Evolutionary conservation across 345 rosid genomes (phyloP).

Genomic region (Sonneratia caseolaris): DNA sequence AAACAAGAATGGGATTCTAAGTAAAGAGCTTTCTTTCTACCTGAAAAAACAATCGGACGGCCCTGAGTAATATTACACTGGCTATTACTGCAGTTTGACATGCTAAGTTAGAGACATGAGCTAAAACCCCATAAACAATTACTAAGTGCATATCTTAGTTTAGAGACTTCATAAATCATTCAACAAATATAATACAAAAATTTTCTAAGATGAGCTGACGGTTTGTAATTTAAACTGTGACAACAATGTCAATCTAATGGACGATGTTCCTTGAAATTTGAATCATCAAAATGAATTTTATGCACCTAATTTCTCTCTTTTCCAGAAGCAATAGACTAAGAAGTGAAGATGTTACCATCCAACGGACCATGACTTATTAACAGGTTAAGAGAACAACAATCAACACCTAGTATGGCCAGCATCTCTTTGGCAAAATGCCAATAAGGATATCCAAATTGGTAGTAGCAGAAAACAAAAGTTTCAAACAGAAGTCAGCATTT

Average conservation of each 20-base stretch:
- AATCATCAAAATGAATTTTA: not conserved
- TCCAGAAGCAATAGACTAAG: not conserved
- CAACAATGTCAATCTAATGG: too few relatives aligned
- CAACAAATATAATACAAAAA: too few relatives aligned
- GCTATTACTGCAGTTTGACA: conserved; percentile 55
- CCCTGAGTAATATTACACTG: conserved; percentile 57
- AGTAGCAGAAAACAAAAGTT: not conserved
- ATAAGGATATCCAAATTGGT: not conserved
- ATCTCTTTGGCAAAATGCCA: not conserved
- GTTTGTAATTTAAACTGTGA: not conserved
- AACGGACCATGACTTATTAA: not conserved
- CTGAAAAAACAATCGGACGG: conserved; percentile 39
- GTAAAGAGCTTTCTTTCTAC: conserved; percentile 21
- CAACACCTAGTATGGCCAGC: not conserved
- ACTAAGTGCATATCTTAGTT: too few relatives aligned
- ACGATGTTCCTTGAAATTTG: not conserved
- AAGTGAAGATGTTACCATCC: not conserved
- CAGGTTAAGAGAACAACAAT: not conserved
- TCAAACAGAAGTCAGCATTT: not conserved
- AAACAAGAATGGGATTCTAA: not conserved
- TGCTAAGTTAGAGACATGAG: conserved; percentile 10
- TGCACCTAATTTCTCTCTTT: not conserved
- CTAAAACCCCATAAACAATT: not conserved
- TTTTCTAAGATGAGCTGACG: too few relatives aligned
- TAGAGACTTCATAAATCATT: too few relatives aligned